phyloP scores from a whole-genome alignment of 371 early-diverging fungal species.

The Chytridium lagenaria region DNA sequence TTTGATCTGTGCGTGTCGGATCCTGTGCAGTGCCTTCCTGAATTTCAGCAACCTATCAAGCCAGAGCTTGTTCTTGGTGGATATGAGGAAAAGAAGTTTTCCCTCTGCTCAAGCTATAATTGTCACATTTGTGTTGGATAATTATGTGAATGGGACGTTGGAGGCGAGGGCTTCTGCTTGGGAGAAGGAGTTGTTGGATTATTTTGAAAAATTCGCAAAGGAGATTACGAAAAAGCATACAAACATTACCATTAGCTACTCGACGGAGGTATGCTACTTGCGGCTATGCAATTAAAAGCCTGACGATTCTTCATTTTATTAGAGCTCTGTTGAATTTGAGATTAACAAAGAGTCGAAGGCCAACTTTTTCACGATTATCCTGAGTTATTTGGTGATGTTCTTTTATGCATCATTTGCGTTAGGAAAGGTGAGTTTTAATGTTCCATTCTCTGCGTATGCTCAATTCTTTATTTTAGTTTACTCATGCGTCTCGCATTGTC shows the following conservation, averaged over 20 bases:
- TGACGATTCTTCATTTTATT: too few relatives aligned
- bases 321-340: slow-evolving; percentile 4
- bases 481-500: not conserved
- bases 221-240: not conserved
- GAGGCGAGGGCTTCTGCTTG: not conserved
- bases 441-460: too few relatives aligned
- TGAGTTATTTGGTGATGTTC: slow-evolving; percentile 5
- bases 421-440: too few relatives aligned
- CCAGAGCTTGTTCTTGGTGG: not conserved
- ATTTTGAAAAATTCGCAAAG: not conserved
- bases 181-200: not conserved
- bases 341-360: slow-evolving; percentile 8
- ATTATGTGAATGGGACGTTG: not conserved
- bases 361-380: not conserved
- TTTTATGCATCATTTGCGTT: not conserved
- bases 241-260: not conserved
- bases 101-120: not conserved
- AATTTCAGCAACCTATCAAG: slow-evolving; percentile 11
- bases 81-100: not conserved
- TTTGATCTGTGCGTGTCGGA: not conserved
- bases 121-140: slow-evolving; percentile 4
- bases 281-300: too few relatives aligned
- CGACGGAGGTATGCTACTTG: not conserved
- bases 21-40: slow-evolving; percentile 4
- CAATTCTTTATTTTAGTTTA: too few relatives aligned